These are phyloP conservation scores for Microcyclospora pomicola DNA, from an alignment of 2,329 filamentous ascomycete genomes.

Conservation along the genomic window DNA sequence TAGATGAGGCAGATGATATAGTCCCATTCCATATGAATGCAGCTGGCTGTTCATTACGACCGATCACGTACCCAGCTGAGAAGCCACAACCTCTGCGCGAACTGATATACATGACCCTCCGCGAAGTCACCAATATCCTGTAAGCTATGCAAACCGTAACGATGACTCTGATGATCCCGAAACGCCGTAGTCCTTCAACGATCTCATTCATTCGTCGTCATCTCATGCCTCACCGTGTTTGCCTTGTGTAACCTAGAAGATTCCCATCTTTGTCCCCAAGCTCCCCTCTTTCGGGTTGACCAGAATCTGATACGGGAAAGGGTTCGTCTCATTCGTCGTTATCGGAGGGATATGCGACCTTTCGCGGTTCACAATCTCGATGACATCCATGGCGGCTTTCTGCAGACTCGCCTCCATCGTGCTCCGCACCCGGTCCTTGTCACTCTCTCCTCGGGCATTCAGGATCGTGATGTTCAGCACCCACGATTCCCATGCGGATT, in stretches of 20 bases:
- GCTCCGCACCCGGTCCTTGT: slow-evolving; percentile 73
- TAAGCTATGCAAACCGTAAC: no score
- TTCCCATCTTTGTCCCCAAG: slow-evolving; percentile 3
- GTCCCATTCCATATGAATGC: no score
- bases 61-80: no score
- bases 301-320: slow-evolving; percentile 86
- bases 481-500: slow-evolving; percentile 96
- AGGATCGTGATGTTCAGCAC: slow-evolving; percentile 86
- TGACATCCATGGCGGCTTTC: slow-evolving; percentile 77
- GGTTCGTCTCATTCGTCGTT: slow-evolving; percentile 79
- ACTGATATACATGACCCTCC: no score
- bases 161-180: no score
- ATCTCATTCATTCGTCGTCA: no score
- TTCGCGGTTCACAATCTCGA: slow-evolving; percentile 72
- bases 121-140: no score
- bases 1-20: no score
- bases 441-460: slow-evolving; percentile 73
- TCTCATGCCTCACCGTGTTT: no score
- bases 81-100: no score
- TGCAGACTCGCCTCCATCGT: slow-evolving; percentile 85
- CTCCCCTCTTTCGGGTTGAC: slow-evolving; percentile 49
- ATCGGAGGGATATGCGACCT: slow-evolving; percentile 97
- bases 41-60: no score
- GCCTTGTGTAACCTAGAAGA: background rate
- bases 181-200: no score